phyloP scores from a whole-genome alignment of 495 filamentous ascomycete species.

The Amorphotheca resinae region DNA sequence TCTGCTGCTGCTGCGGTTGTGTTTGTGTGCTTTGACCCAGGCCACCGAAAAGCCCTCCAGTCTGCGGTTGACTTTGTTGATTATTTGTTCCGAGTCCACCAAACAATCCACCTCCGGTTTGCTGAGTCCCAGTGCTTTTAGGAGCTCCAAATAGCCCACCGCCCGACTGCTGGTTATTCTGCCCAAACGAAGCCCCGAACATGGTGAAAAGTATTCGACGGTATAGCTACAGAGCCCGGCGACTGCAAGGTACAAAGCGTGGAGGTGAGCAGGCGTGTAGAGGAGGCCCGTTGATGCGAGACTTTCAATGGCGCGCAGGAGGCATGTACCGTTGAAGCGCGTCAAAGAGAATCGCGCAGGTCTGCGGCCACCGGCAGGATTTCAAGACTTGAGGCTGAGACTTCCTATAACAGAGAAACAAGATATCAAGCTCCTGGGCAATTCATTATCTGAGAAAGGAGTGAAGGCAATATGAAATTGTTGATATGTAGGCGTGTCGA shows the following conservation, averaged over 20 bases:
- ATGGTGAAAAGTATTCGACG: constrained; percentile 1
- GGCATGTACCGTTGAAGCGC: background rate
- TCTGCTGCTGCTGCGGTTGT: constrained; percentile 19
- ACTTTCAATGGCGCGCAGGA: background rate
- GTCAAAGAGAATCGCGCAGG: background rate
- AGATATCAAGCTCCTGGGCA: background rate
- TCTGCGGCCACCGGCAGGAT: background rate
- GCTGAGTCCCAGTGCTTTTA: constrained; percentile 1
- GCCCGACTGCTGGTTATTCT: constrained; percentile 8
- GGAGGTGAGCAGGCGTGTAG: background rate
- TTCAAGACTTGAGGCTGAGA: background rate
- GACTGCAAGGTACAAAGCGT: background rate
- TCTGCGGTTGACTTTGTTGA: constrained; percentile 21
- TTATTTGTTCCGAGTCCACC: constrained; percentile 9
- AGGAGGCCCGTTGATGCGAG: background rate
- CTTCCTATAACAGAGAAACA: background rate
- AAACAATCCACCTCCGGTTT: constrained; percentile 6
- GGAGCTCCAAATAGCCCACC: constrained; percentile 8
- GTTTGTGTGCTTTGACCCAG: constrained; percentile 16
- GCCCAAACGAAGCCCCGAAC: constrained; percentile 4
- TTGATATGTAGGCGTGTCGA: constrained; percentile 7
- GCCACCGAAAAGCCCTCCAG: constrained; percentile 9
- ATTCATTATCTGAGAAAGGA: background rate
- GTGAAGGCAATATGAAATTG: background rate
- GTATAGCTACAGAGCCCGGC: background rate